Evolutionary conservation across 1,284 basidiomycete species (phyloP), one percentile per base, ranked within the genome.

Genomic region (Veloboletus limbatus): DNA sequence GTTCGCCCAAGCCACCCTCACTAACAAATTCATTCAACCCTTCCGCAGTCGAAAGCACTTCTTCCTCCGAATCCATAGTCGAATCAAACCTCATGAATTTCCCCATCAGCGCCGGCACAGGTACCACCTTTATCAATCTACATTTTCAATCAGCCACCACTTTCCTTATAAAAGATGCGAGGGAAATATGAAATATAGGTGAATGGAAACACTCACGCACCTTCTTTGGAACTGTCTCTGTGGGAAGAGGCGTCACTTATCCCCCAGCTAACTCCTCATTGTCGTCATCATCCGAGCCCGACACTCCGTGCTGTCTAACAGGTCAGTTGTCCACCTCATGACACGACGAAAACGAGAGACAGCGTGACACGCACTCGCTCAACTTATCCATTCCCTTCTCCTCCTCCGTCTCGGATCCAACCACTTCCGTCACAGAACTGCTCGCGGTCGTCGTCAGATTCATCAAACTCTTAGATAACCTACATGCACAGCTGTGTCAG

Each of bases 251-350:
- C 9, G 67, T 63, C 8, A 56, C 67, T 61, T 30, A 62, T 52
- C 24, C 62, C 58, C 41, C 54, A 38, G 31, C 26, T 17, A 59
- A 48, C 8, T 62, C 56, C 11, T 59, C 55, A n/a, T 73, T n/a
- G n/a, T n/a, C n/a, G n/a, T n/a, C 67, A 6, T 72, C 70, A 11
- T 74, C 76, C 7, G 67, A 70, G 30, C 74, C 72, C 17, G 81
- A 81, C 8, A 76, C 49, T 9, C 73, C 65, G 49, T 69, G 68
- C 33, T 69, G 66, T 58, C 76, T 78, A 32, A 0, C 7, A n/a
- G n/a, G 10, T 30, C 50, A 40, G 38, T 32, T 28, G 10, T 25
- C 22, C n/a, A 13, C 4, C 30, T 34, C 14, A 37, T 17, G 22
- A 20, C 9, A 27, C 3, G 11, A 40, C 11, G 8, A 30, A 7